These are phyloP conservation scores for Rosa persica DNA, from an alignment of 306 rosid species.

Conservation along the genomic window DNA sequence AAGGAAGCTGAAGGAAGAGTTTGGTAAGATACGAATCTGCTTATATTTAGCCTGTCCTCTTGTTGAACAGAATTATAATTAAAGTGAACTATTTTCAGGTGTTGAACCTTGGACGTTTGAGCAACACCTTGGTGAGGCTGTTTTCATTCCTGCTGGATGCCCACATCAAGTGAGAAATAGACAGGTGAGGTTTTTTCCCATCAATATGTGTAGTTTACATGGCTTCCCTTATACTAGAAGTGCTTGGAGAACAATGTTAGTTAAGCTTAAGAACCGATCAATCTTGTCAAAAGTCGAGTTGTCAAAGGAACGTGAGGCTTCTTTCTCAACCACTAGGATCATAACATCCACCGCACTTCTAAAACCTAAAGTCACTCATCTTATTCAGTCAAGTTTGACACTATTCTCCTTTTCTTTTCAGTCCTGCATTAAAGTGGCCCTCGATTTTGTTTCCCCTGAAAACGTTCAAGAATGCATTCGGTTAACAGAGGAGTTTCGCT, in stretches of 20 bases:
- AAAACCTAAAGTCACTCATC: neutral
- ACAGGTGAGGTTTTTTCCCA: constrained; percentile 34
- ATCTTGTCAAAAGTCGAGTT: neutral
- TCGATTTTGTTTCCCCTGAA: constrained; percentile 67
- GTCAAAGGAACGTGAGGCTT: neutral
- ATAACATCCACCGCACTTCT: neutral
- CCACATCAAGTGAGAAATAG: constrained; percentile 75
- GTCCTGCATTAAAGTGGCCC: constrained; percentile 72
- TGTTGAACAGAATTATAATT: constrained; percentile 9
- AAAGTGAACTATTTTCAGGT: constrained; percentile 31
- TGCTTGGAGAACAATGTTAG: neutral
- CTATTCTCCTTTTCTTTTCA: constrained; percentile 26
- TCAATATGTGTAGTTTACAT: neutral
- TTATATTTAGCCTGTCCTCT: constrained; percentile 6
- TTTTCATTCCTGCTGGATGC: constrained; percentile 72
- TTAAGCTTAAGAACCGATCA: neutral
- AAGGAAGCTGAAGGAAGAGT: constrained; percentile 58
- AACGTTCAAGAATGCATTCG: constrained; percentile 55
- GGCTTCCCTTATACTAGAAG: neutral
- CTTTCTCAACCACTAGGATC: neutral
- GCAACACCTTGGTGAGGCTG: constrained; percentile 68
- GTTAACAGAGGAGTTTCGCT: constrained; percentile 57
- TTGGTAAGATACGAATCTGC: constrained; percentile 44
- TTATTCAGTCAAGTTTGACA: constrained; percentile 25
- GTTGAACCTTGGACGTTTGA: constrained; percentile 73